phyloP scores from a whole-genome alignment of 352 stramenopile species.

The Pythium oligandrum region DNA sequence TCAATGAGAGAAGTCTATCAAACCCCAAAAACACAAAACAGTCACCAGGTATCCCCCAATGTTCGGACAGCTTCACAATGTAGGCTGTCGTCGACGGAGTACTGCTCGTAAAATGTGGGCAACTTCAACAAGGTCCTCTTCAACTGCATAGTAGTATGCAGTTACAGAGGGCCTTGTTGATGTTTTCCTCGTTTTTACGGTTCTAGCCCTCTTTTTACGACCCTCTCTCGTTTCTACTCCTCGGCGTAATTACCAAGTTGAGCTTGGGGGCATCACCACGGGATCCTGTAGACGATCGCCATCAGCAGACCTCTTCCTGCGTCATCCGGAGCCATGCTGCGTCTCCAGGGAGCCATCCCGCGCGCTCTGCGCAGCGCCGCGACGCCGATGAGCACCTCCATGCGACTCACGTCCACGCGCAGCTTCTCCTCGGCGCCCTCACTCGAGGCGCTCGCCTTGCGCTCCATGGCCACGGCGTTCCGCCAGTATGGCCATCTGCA shows the following conservation, averaged over 20 bases:
- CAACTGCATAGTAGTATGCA: no score
- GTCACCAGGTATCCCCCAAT: no score
- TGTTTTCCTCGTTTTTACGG: no score
- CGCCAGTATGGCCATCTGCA: conserved; percentile 74
- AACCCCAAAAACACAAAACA: no score
- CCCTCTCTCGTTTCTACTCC: conserved; percentile 1
- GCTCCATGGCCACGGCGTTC: conserved; percentile 68
- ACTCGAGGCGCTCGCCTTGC: conserved; percentile 54
- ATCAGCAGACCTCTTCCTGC: neutral
- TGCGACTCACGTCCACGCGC: conserved; percentile 10
- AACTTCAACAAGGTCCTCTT: no score
- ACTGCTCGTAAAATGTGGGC: no score
- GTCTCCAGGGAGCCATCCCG: conserved; percentile 35
- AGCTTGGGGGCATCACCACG: conserved; percentile 7
- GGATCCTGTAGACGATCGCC: neutral
- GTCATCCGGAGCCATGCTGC: conserved; percentile 34
- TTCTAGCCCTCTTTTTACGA: no score
- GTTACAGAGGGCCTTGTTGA: no score
- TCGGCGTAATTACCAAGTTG: conserved; percentile 19
- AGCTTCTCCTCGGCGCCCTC: conserved; percentile 31
- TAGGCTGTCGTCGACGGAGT: no score
- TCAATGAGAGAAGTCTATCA: no score
- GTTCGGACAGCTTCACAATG: no score
- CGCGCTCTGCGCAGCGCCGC: conserved; percentile 21
- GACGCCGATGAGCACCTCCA: conserved; percentile 1